Evolutionary conservation across 495 filamentous ascomycete species (phyloP).

Genomic region (Aspergillus hancockii): DNA sequence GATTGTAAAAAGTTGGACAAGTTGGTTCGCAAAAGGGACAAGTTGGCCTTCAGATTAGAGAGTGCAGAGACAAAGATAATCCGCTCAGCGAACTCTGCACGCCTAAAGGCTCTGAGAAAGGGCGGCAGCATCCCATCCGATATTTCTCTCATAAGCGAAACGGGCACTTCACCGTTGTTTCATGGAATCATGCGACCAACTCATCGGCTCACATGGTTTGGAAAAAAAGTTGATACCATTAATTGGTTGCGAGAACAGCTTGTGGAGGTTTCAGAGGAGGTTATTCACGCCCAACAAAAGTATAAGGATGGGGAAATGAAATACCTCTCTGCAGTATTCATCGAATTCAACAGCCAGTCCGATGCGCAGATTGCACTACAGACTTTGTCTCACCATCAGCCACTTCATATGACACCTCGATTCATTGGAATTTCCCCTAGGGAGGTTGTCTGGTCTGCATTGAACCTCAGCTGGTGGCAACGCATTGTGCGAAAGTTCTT

Average conservation of each 20-base stretch:
- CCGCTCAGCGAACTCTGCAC: constrained; percentile 55
- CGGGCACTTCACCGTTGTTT: constrained; percentile 47
- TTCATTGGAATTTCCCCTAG: constrained; percentile 75
- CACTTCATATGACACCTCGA: constrained; percentile 81
- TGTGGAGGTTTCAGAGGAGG: constrained; percentile 66
- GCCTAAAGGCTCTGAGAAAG: constrained; percentile 45
- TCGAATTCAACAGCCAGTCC: constrained; percentile 78
- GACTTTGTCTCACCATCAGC: constrained; percentile 78
- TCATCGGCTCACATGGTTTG: constrained; percentile 55
- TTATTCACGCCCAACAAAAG: constrained; percentile 61
- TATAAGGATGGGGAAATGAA: constrained; percentile 47
- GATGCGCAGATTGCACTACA: constrained; percentile 82
- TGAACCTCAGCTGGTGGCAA: constrained; percentile 84
- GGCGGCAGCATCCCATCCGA: constrained; percentile 25
- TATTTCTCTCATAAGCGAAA: constrained; percentile 39
- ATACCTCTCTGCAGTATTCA: constrained; percentile 70
- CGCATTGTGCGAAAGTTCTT: constrained; percentile 65
- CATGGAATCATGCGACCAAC: constrained; percentile 54
- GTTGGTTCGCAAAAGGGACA: constrained; percentile 60
- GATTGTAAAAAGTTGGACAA: constrained; percentile 57
- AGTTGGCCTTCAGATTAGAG: constrained; percentile 61
- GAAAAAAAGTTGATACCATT: constrained; percentile 81
- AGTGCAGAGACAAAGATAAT: constrained; percentile 67
- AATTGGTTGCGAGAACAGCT: constrained; percentile 78
- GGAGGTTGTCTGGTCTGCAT: constrained; percentile 81